Evolutionary conservation across 164 flowering plant genomes (phyloP), one percentile per base, ranked within the genome.

Genomic region (Brasenia schreberi): DNA sequence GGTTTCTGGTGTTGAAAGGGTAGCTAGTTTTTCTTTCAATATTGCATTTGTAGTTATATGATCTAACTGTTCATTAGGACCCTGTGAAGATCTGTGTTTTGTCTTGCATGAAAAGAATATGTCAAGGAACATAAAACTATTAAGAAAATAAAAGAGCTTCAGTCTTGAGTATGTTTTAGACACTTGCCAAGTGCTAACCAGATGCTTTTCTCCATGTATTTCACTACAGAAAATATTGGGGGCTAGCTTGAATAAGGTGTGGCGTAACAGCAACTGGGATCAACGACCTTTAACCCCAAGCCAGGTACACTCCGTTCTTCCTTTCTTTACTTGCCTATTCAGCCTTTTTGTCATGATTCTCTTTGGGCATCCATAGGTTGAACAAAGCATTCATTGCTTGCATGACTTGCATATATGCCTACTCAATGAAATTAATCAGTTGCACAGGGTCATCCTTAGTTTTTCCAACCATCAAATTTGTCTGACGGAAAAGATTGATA

Each of bases 231-330:
- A 88, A 87, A 79, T 89, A 70, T 60, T 94, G 73, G 97, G 99
- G 58, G 79, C 80, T 67, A 87, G 96, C 64, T 80, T 94, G 80
- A 87, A 89, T 76, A 94, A 91, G 75, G 88, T 94, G 43, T 86
- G 96, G 65, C 80, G 96, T 59, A 91, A 94, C 71, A 87, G 97
- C 79, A 80, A 91, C 67, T 94, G 99, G 99, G 97, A 94, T 80
- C 85, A 85, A 75, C 80, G 99, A 5, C 99, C 99, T 71, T 72
- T 94, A 76, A 81, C 73, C 68, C 82, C 65, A 69, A 78, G 84
- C 73, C 96, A 94, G 82, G 98, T 89, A 73, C n/a, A 19, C 19
- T n/a, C 42, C 19, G 16, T 27, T 63, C 52, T 53, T 61, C 12
- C 12, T 18, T 9, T 7, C 27, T 39, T 56, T 23, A 6, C 27